A percentile compares a stretch with the other conserved stretches of the same genome.
Conservation (phyloP, 2,329 filamentous ascomycete species). For the Emergomyces pasteurianus region DNA sequence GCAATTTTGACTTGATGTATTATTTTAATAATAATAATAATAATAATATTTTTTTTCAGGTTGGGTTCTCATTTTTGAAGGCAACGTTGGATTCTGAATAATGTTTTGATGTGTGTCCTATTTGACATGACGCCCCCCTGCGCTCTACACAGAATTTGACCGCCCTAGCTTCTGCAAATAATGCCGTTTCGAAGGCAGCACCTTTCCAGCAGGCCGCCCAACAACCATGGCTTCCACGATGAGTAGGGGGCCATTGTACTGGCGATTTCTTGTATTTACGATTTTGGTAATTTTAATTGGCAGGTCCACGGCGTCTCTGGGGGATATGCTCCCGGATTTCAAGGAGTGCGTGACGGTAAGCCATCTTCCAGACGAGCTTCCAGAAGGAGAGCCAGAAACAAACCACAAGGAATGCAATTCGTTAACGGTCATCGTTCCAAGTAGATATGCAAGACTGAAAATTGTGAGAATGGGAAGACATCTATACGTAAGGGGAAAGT, state of each 20-base stretch:
- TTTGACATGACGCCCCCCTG: no score
- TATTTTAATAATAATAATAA: background rate
- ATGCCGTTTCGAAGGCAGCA: background rate
- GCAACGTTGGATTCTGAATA: background rate
- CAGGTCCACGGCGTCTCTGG: constrained; percentile 54
- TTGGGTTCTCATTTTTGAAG: no score
- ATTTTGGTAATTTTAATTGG: constrained; percentile 24
- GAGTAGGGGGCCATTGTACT: background rate
- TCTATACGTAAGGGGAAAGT: constrained; percentile 54
- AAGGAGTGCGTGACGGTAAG: constrained; percentile 70
- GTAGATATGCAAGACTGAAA: constrained; percentile 59
- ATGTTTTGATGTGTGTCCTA: no score
- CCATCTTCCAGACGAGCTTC: constrained; percentile 5
- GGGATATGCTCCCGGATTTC: constrained; percentile 81
- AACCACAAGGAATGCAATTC: background rate
- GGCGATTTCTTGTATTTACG: constrained; percentile 21
- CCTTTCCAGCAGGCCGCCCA: background rate
- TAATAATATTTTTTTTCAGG: no score
- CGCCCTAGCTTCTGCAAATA: background rate
- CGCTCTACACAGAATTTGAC: no score
- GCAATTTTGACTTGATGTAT: background rate
- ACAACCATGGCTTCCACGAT: constrained; percentile 9
- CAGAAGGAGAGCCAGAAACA: constrained; percentile 4
- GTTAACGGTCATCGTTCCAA: constrained; percentile 34
- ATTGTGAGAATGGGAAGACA: constrained; percentile 57